phyloP scores from a whole-genome alignment of 257 asterid genomes.

The Plantago major region DNA sequence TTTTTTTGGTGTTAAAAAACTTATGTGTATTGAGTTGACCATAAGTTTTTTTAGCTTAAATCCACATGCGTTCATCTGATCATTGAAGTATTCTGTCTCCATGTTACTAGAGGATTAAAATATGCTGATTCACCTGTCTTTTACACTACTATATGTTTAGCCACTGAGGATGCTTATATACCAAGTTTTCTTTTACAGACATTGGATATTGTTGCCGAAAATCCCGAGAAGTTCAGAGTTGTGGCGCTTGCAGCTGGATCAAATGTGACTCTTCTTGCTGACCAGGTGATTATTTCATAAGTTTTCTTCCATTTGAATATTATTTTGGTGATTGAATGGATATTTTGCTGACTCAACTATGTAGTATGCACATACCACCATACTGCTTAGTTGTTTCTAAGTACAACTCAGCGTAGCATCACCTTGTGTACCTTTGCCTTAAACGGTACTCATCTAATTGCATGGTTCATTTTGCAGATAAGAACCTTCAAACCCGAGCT shows the following conservation, averaged over 20 bases:
- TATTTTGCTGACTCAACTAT: neutral
- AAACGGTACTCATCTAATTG: neutral
- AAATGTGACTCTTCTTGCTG: constrained; percentile 94
- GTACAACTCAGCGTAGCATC: no score
- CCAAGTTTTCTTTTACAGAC: constrained; percentile 51
- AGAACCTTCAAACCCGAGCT: constrained; percentile 79
- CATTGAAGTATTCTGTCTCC: neutral
- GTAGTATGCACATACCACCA: neutral
- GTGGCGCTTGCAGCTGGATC: constrained; percentile 99
- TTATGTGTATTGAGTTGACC: neutral
- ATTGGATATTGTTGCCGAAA: constrained; percentile 90
- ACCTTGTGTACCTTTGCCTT: neutral
- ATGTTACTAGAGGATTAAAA: constrained; percentile 4
- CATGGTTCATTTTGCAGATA: constrained; percentile 42
- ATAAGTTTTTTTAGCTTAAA: neutral
- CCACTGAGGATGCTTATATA: constrained; percentile 16
- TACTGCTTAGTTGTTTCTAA: neutral
- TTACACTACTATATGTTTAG: neutral
- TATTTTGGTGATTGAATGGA: neutral
- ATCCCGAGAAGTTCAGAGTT: constrained; percentile 79
- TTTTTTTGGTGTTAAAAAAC: constrained; percentile 1
- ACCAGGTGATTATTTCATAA: constrained; percentile 56
- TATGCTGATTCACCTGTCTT: neutral
- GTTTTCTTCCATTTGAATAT: neutral
- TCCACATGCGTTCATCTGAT: constrained; percentile 12